Evolutionary conservation across 2,329 filamentous ascomycete genomes (phyloP).

Genomic region (Pseudopyricularia javanii): DNA sequence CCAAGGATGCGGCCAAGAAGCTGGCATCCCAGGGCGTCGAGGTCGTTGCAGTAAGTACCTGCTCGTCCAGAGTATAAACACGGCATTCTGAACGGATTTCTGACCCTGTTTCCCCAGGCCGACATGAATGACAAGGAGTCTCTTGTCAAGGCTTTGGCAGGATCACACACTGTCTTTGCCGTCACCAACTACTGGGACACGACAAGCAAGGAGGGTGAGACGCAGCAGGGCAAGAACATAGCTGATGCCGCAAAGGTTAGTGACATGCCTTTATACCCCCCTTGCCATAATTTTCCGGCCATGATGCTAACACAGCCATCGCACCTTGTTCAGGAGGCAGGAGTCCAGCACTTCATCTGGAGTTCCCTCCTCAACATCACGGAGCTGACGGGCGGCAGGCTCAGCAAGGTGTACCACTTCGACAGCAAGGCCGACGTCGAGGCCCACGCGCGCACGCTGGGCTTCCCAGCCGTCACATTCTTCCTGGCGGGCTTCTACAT

Average conservation of each 20-base stretch:
- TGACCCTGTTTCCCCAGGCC: no score
- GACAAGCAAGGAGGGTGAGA: conserved; percentile 23
- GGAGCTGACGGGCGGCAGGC: conserved; percentile 25
- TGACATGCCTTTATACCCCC: background rate
- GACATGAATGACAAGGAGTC: conserved; percentile 34
- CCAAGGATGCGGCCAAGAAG: conserved; percentile 21
- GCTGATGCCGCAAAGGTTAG: conserved; percentile 30
- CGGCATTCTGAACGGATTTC: no score
- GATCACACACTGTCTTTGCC: conserved; percentile 34
- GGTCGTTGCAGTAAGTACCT: conserved; percentile 18
- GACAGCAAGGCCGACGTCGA: conserved; percentile 45
- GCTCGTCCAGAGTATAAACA: no score
- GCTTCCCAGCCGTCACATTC: conserved; percentile 33
- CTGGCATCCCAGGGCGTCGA: conserved; percentile 31
- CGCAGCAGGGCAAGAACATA: conserved; percentile 33
- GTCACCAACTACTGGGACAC: conserved; percentile 41
- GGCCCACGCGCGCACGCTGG: conserved; percentile 34
- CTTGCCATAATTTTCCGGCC: no score
- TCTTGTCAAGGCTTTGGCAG: conserved; percentile 28
- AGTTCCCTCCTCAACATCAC: conserved; percentile 26
- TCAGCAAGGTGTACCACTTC: conserved; percentile 35
- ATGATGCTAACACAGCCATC: no score
- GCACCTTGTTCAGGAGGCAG: no score
- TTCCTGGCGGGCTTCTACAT: conserved; percentile 42
- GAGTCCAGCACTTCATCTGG: conserved; percentile 15